Evolutionary conservation across 495 filamentous ascomycete species (phyloP).

Genomic region (Daldinia vernicosa): DNA sequence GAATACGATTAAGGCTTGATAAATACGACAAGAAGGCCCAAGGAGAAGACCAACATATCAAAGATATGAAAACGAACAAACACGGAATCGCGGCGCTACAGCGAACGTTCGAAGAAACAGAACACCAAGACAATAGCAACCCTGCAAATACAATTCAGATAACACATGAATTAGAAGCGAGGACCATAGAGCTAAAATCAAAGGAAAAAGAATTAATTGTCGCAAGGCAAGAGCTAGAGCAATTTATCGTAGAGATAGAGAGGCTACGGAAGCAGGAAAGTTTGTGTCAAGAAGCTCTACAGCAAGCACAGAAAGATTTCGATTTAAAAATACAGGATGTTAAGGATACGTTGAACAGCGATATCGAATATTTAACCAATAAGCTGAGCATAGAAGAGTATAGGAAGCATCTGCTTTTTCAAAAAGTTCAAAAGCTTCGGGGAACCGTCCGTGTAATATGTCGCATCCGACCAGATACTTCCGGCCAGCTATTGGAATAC

Average conservation of each 20-base stretch:
- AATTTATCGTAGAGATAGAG: not conserved
- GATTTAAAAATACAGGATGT: not conserved
- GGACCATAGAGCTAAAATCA: not conserved
- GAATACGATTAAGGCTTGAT: not conserved
- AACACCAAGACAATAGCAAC: not conserved
- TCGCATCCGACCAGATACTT: slow-evolving; percentile 79
- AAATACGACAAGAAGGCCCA: not conserved
- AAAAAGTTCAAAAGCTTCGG: slow-evolving; percentile 92
- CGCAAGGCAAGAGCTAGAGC: not conserved
- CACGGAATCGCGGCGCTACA: not conserved
- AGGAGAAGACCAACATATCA: not conserved
- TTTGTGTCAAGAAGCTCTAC: not conserved
- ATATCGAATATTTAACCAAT: slow-evolving; percentile 38
- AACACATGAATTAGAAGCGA: not conserved
- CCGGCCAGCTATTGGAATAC: slow-evolving; percentile 71
- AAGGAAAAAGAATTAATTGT: not conserved
- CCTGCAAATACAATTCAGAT: not conserved
- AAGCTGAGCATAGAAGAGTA: slow-evolving; percentile 88
- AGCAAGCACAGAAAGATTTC: not conserved
- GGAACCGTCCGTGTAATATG: slow-evolving; percentile 98
- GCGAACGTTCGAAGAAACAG: not conserved
- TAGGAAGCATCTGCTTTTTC: slow-evolving; percentile 84
- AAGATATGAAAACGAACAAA: not conserved
- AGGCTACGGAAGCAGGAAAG: not conserved
- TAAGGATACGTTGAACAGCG: not conserved